A percentile compares a stretch with the other conserved stretches of the same genome.
phyloP scores from a whole-genome alignment of 129 eudicot genomes.

The Heracleum sosnowskyi region DNA sequence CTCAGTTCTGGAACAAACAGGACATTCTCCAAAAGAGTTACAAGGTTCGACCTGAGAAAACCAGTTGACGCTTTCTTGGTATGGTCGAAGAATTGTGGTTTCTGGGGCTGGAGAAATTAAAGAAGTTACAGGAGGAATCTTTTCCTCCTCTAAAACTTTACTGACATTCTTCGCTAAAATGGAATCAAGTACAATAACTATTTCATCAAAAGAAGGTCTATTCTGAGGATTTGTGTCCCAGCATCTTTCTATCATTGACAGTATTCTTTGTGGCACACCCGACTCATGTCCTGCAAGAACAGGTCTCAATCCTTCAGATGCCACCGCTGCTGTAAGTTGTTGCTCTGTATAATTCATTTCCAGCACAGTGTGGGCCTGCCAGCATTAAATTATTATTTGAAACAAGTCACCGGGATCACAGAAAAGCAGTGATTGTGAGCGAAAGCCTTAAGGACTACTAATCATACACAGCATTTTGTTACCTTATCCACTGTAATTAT shows the following conservation, averaged over 20 bases:
- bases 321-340: too few relatives aligned
- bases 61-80: too few relatives aligned
- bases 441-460: background rate
- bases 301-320: constrained; percentile 74
- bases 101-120: too few relatives aligned
- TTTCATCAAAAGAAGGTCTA: constrained; percentile 80
- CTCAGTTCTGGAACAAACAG: too few relatives aligned
- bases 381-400: constrained; percentile 6
- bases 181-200: constrained; percentile 44
- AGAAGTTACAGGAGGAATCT: too few relatives aligned
- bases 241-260: constrained; percentile 63
- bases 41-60: too few relatives aligned
- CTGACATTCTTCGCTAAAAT: constrained; percentile 22
- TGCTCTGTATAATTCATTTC: too few relatives aligned
- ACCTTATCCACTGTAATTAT: too few relatives aligned
- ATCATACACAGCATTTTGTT: background rate
- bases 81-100: too few relatives aligned
- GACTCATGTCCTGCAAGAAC: constrained; percentile 54
- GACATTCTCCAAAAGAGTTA: too few relatives aligned
- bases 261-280: constrained; percentile 42
- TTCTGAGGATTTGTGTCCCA: constrained; percentile 58
- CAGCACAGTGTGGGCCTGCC: constrained; percentile 97
- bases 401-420: background rate
- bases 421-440: background rate
- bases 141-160: too few relatives aligned